phyloP scores from a whole-genome alignment of 345 rosid genomes.

The Mangifera indica region DNA sequence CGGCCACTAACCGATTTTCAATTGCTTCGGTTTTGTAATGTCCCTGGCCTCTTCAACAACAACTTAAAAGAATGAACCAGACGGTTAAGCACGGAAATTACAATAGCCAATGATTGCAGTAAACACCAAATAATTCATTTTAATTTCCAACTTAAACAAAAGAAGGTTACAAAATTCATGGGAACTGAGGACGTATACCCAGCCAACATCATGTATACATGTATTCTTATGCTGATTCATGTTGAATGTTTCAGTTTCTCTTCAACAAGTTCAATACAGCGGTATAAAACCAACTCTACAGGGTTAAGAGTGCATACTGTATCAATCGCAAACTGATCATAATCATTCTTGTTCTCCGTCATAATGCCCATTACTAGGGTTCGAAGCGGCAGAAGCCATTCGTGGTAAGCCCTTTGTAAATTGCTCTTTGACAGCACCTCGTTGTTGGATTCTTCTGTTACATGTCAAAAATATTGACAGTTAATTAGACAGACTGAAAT shows the following conservation, averaged over 20 bases:
- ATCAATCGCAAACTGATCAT: slow-evolving; percentile 34
- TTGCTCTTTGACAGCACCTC: slow-evolving; percentile 52
- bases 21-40: too few relatives aligned
- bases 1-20: too few relatives aligned
- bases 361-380: slow-evolving; percentile 45
- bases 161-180: not conserved
- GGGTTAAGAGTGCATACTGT: slow-evolving; percentile 53
- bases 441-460: slow-evolving; percentile 51
- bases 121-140: not conserved
- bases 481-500: not conserved
- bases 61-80: too few relatives aligned
- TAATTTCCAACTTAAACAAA: too few relatives aligned
- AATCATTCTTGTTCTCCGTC: slow-evolving; percentile 46
- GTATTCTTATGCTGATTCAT: not conserved
- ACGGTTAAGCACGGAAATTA: not conserved
- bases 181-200: not conserved
- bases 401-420: slow-evolving; percentile 56
- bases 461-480: not conserved
- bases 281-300: slow-evolving; percentile 64
- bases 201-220: not conserved
- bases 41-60: too few relatives aligned
- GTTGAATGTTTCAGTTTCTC: slow-evolving; percentile 41
- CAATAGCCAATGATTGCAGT: not conserved
- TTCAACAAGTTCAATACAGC: slow-evolving; percentile 89
- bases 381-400: slow-evolving; percentile 88